Evolutionary conservation across 2,329 filamentous ascomycete genomes (phyloP).

Genomic region (Aspergillus tanneri): DNA sequence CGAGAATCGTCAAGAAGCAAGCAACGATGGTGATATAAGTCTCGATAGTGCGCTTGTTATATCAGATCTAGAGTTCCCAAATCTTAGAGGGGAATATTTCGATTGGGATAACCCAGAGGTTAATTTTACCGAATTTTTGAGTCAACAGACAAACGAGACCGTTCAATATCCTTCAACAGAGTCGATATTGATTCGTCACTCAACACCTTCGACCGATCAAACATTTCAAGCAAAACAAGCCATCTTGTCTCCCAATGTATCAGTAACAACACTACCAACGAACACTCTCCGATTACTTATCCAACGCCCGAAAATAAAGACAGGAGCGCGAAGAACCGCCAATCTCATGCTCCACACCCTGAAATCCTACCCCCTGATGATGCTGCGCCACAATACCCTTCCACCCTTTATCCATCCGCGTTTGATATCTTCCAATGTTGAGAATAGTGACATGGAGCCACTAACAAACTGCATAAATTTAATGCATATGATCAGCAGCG

Average conservation of each 20-base stretch:
- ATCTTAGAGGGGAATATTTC: too few species aligned
- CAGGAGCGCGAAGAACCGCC: conserved; percentile 34
- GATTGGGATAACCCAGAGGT: too few species aligned
- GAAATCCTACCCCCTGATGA: conserved; percentile 45
- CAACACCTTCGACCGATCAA: too few species aligned
- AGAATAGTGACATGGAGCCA: neutral
- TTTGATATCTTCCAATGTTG: neutral
- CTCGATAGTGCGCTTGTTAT: too few species aligned
- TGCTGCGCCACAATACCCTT: conserved; percentile 38
- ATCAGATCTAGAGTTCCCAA: too few species aligned
- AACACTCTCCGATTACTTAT: neutral
- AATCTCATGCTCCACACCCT: conserved; percentile 43
- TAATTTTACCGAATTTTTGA: too few species aligned
- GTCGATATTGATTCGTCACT: too few species aligned
- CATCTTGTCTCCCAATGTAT: neutral
- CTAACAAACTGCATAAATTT: neutral
- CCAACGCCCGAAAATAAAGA: conserved; percentile 9
- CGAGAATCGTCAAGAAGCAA: too few species aligned
- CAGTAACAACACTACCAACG: neutral
- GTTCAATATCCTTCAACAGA: too few species aligned
- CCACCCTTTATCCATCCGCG: conserved; percentile 47
- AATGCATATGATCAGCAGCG: neutral
- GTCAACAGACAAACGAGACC: too few species aligned
- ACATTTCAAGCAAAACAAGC: too few species aligned
- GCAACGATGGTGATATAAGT: too few species aligned